These are phyloP conservation scores for Metschnikowia lachancei DNA, from an alignment of 805 yeast species.

Conservation along the genomic window DNA sequence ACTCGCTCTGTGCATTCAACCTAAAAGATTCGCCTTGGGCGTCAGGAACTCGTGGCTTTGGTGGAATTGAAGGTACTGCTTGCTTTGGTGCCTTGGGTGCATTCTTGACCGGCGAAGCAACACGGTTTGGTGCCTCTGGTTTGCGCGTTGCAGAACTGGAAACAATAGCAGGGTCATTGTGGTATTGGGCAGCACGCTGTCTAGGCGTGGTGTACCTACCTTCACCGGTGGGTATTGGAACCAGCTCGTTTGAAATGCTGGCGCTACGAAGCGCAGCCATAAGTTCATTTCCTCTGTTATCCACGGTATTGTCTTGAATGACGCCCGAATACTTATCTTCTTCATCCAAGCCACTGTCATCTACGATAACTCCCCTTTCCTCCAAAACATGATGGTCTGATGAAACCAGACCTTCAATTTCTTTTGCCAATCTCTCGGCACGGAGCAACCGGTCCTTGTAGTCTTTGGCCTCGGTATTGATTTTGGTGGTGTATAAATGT, in stretches of 20 bases:
- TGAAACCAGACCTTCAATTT: conserved; percentile 66
- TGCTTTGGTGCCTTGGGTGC: conserved; percentile 13
- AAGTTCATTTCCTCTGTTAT: conserved; percentile 53
- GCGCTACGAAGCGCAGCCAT: conserved; percentile 46
- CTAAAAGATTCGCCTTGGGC: conserved; percentile 39
- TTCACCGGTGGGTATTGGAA: conserved; percentile 16
- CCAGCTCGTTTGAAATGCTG: conserved; percentile 19
- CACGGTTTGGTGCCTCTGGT: neutral
- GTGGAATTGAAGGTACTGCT: conserved; percentile 12
- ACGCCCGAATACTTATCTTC: conserved; percentile 95
- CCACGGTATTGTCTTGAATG: conserved; percentile 30
- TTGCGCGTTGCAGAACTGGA: conserved; percentile 46
- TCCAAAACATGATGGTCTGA: conserved; percentile 84
- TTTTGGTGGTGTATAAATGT: conserved; percentile 77
- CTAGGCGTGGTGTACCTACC: conserved; percentile 56
- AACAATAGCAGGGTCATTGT: conserved; percentile 66
- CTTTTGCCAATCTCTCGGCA: conserved; percentile 79
- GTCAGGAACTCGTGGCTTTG: conserved; percentile 9
- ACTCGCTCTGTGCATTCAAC: conserved; percentile 56
- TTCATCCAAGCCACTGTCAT: conserved; percentile 87
- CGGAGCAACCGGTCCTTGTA: conserved; percentile 58
- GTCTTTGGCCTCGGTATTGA: conserved; percentile 69
- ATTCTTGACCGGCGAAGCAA: neutral
- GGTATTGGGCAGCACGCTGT: conserved; percentile 50
- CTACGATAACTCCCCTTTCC: conserved; percentile 77